Evolutionary conservation across 2,329 filamentous ascomycete genomes (phyloP).

Genomic region (Cladosporium sp.): DNA sequence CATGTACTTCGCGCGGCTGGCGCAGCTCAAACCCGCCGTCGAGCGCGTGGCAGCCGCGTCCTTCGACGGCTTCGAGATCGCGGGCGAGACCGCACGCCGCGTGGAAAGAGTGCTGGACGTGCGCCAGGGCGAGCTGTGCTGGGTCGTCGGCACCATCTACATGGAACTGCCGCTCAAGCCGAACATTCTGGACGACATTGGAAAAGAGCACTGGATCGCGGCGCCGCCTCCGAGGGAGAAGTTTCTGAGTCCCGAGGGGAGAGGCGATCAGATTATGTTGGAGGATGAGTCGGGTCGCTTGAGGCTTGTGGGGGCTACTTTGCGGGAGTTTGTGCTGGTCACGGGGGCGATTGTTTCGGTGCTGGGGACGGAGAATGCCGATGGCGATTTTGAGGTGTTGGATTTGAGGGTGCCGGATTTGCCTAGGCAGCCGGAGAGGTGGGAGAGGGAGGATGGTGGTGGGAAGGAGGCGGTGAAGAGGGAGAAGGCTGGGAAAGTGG

Average conservation of each 20-base stretch:
- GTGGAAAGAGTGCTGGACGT: slow-evolving; percentile 93
- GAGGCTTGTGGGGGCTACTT: slow-evolving; percentile 65
- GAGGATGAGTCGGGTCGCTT: slow-evolving; percentile 95
- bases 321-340: slow-evolving; percentile 69
- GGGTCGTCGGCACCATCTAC: slow-evolving; percentile 91
- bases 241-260: slow-evolving; percentile 15
- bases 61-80: slow-evolving; percentile 75
- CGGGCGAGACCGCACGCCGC: slow-evolving; percentile 66
- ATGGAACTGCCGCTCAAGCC: slow-evolving; percentile 98
- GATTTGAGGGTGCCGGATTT: slow-evolving; percentile 87
- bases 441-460: slow-evolving; percentile 60
- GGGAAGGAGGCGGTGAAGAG: slow-evolving; percentile 34
- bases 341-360: slow-evolving; percentile 94
- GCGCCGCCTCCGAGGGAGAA: slow-evolving; percentile 63
- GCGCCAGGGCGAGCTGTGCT: slow-evolving; percentile 90
- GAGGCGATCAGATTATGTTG: slow-evolving; percentile 62
- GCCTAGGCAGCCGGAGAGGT: slow-evolving; percentile 74
- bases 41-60: slow-evolving; percentile 68
- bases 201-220: slow-evolving; percentile 91
- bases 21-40: slow-evolving; percentile 79
- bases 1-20: slow-evolving; percentile 92
- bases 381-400: slow-evolving; percentile 89
- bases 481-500: slow-evolving; percentile 64
- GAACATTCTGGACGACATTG: slow-evolving; percentile 90
- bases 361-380: slow-evolving; percentile 86